Conservation (phyloP, 495 filamentous ascomycete genomes). For the Aspergillus avenaceus region DNA sequence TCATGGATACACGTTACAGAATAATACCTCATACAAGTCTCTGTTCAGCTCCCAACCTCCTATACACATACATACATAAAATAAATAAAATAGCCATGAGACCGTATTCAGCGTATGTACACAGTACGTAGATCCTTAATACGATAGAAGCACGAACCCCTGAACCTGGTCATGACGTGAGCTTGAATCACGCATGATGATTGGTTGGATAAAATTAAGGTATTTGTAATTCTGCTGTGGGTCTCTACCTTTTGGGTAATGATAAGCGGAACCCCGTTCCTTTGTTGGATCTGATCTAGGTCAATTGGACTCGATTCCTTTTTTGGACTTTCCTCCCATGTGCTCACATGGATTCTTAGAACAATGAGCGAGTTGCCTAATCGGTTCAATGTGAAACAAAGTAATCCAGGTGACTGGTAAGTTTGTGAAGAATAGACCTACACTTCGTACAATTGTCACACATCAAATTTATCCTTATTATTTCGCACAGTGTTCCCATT, state of each 20-base stretch:
- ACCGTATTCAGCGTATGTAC: too few species aligned
- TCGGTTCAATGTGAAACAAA: not conserved
- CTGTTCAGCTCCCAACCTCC: too few species aligned
- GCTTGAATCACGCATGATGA: constrained; percentile 4
- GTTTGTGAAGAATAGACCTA: constrained; percentile 5
- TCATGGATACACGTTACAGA: too few species aligned
- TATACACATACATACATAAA: too few species aligned
- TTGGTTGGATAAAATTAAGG: constrained; percentile 19
- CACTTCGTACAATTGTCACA: too few species aligned
- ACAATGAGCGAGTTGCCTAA: not conserved
- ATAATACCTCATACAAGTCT: too few species aligned
- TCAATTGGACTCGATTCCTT: not conserved
- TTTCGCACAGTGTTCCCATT: too few species aligned
- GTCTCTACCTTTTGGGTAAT: constrained; percentile 18
- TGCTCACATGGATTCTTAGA: not conserved
- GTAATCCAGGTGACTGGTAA: constrained; percentile 12
- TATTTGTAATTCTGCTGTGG: constrained; percentile 39
- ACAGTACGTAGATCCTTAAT: not conserved
- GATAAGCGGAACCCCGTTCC: constrained; percentile 21
- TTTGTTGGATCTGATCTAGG: not conserved
- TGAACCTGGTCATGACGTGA: constrained; percentile 17
- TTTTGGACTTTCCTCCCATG: not conserved
- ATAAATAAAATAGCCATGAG: too few species aligned
- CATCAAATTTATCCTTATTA: too few species aligned
- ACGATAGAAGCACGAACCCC: constrained; percentile 17